Evolutionary conservation across 257 asterid genomes (phyloP), one percentile per base, ranked within the genome.

Genomic region (Rehmannia glutinosa): DNA sequence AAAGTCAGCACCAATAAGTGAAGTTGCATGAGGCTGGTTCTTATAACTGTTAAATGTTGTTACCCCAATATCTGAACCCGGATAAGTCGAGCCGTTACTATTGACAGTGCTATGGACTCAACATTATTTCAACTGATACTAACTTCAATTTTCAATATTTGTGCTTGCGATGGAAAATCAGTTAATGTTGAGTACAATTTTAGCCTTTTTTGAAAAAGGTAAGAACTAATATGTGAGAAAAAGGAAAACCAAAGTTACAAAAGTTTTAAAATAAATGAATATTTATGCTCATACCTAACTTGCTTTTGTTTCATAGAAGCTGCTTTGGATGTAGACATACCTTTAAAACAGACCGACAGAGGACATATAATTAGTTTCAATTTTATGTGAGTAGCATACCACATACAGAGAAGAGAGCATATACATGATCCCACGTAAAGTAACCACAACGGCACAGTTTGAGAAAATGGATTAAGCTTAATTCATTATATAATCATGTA

Each of bases 141-240:
- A 51, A 73, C 78, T 71, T 78, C 73, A 56, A 66, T n/a, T 72
- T 53, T 77, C 84, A 42, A 51, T 45, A 65, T 66, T 62, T 45
- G 77, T 62, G 69, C 72, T 75, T 57, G 74, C 77, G 12, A 69
- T 69, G 42, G 78, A 63, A 45, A 79, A 53, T 43, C 65, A 81
- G 68, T 75, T 81, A 75, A 77, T 50, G 77, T 46, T 79, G 27
- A 85, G 77, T 66, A 94, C 73, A 70, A 91, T 82, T 83, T 85
- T 91, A 59, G 96, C 96, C 76, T 75, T 91, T 80, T n/a, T n/a
- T n/a, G n/a, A n/a, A n/a, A n/a, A 50, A 50, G n/a, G n/a, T n/a
- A n/a, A n/a, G n/a, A 51, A 13, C 57, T n/a, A n/a, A n/a, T n/a
- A n/a, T n/a, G n/a, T n/a, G n/a, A n/a, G n/a, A n/a, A n/a, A n/a